A percentile compares a stretch with the other conserved stretches of the same genome.
phyloP scores from a whole-genome alignment of 2,329 filamentous ascomycete genomes.

The Aspergillus alliaceus region DNA sequence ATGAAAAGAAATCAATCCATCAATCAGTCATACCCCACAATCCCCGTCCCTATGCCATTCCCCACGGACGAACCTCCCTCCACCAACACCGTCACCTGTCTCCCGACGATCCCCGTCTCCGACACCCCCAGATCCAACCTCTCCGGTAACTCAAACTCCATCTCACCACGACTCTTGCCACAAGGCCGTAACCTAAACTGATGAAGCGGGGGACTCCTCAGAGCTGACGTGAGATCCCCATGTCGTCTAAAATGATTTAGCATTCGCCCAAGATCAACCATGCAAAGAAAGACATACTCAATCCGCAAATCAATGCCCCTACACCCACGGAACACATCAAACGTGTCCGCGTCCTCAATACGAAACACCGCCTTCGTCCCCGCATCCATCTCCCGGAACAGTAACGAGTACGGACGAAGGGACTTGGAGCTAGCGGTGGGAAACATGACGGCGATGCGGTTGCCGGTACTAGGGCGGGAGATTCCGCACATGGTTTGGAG shows the following conservation, averaged over 20 bases:
- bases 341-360: slow-evolving; percentile 22
- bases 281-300: slow-evolving; percentile 28
- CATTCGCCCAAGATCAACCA: no score
- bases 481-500: slow-evolving; percentile 45
- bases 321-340: slow-evolving; percentile 19
- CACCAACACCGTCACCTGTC: slow-evolving; percentile 31
- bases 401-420: slow-evolving; percentile 30
- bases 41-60: slow-evolving; percentile 32
- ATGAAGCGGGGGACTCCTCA: slow-evolving; percentile 18
- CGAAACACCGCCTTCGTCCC: slow-evolving; percentile 27
- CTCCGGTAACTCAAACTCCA: slow-evolving; percentile 29
- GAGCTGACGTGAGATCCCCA: slow-evolving; percentile 25
- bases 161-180: neutral
- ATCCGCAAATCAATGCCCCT: slow-evolving; percentile 30
- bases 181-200: slow-evolving; percentile 22
- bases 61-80: slow-evolving; percentile 9
- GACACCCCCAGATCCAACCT: slow-evolving; percentile 35
- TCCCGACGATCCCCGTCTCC: slow-evolving; percentile 34
- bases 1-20: no score
- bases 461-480: slow-evolving; percentile 47
- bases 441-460: slow-evolving; percentile 36
- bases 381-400: slow-evolving; percentile 24
- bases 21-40: slow-evolving; percentile 37
- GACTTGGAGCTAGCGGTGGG: slow-evolving; percentile 18
- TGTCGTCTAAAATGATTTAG: slow-evolving; percentile 23